Evolutionary conservation across 129 eudicot species (phyloP).

Genomic region (Solidago caesia): DNA sequence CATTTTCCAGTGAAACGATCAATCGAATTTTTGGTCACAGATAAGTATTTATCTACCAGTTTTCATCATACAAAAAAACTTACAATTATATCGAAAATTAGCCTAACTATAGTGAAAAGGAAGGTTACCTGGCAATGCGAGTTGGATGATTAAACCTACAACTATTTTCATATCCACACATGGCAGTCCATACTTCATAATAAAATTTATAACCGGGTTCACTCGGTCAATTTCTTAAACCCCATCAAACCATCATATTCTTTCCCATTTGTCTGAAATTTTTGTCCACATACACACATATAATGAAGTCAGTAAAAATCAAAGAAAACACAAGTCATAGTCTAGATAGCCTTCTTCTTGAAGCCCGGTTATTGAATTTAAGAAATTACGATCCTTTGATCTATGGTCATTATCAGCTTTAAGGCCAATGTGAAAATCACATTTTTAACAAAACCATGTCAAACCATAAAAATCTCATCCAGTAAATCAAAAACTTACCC

Average conservation of each 20-base stretch:
- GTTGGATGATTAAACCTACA: slow-evolving; percentile 87
- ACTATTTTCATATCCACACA: slow-evolving; percentile 73
- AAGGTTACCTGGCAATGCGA: slow-evolving; percentile 47
- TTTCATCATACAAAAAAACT: neutral
- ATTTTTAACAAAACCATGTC: too few relatives aligned
- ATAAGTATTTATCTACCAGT: neutral
- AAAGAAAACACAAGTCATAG: too few relatives aligned
- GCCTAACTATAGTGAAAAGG: too few relatives aligned
- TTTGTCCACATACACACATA: too few relatives aligned
- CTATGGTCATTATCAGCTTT: too few relatives aligned
- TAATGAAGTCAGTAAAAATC: too few relatives aligned
- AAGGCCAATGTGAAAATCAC: too few relatives aligned
- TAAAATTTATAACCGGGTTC: slow-evolving; percentile 77
- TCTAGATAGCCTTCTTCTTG: too few relatives aligned
- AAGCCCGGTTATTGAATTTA: too few relatives aligned
- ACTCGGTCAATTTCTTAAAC: slow-evolving; percentile 79
- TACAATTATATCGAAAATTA: neutral
- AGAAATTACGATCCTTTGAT: too few relatives aligned
- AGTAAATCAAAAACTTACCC: too few relatives aligned
- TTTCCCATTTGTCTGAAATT: slow-evolving; percentile 36
- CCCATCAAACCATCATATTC: slow-evolving; percentile 32
- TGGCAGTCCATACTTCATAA: slow-evolving; percentile 50
- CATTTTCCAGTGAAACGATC: neutral
- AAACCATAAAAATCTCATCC: too few relatives aligned
- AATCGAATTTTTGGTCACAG: neutral